phyloP scores from a whole-genome alignment of 2,329 filamentous ascomycete genomes.

The Ophiostoma ulmi region DNA sequence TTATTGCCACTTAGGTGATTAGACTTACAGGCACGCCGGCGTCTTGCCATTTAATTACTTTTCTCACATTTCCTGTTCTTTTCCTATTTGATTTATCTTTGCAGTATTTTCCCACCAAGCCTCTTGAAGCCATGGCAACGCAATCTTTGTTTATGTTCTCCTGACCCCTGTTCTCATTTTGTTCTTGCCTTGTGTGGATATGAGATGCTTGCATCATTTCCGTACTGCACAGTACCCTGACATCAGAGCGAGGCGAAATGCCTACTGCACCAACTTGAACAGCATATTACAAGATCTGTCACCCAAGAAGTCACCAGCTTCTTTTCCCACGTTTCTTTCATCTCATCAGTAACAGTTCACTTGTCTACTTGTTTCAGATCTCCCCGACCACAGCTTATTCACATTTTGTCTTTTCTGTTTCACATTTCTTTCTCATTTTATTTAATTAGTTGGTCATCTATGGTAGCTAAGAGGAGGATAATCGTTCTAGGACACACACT shows the following conservation, averaged over 20 bases:
- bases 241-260: background rate
- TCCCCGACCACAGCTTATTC: background rate
- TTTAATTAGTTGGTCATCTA: background rate
- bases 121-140: background rate
- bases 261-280: background rate
- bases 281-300: background rate
- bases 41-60: background rate
- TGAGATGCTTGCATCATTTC: background rate
- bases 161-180: background rate
- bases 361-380: conserved; percentile 8
- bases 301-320: conserved; percentile 8
- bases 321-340: background rate
- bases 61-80: background rate
- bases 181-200: background rate
- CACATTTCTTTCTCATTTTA: conserved; percentile 24
- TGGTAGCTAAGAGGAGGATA: background rate
- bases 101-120: background rate
- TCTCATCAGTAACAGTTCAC: background rate
- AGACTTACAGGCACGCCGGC: background rate
- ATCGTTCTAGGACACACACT: background rate
- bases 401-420: conserved; percentile 14
- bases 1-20: background rate
- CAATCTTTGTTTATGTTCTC: background rate
- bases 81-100: background rate
- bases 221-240: background rate